These are phyloP conservation scores for Miamiensis avidus DNA, from an alignment of 169 alveolate species.

Conservation along the genomic window DNA sequence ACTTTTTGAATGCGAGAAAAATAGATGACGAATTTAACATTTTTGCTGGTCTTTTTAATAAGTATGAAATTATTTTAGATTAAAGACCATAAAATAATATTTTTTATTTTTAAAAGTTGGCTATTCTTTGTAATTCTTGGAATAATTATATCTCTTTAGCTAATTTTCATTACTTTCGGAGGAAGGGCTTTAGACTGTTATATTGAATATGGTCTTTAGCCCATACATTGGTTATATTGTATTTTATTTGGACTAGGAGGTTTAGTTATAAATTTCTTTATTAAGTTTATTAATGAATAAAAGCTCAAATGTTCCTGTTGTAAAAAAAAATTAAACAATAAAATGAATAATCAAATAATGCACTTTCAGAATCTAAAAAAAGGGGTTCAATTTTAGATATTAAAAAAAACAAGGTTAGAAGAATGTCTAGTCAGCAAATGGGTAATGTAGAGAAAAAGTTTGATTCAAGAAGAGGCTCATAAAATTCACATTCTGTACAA, in stretches of 20 bases:
- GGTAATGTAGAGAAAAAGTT: neutral
- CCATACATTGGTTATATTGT: constrained; percentile 49
- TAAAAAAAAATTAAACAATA: too few relatives aligned
- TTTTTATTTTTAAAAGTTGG: constrained; percentile 24
- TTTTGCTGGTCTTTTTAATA: constrained; percentile 1
- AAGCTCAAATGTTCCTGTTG: neutral
- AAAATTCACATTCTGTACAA: too few relatives aligned
- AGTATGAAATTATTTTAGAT: constrained; percentile 5
- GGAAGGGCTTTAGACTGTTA: constrained; percentile 32
- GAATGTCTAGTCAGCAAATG: neutral
- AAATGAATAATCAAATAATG: neutral
- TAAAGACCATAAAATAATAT: neutral
- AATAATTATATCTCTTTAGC: constrained; percentile 21
- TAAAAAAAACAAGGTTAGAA: too few relatives aligned
- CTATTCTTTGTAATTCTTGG: constrained; percentile 17
- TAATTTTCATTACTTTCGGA: constrained; percentile 35
- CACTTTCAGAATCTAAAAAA: neutral
- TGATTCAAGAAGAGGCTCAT: too few relatives aligned
- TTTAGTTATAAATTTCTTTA: neutral
- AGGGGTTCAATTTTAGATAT: neutral
- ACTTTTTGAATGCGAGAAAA: constrained; percentile 78
- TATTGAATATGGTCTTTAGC: constrained; percentile 38
- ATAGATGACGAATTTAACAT: constrained; percentile 50
- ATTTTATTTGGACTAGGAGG: constrained; percentile 36
- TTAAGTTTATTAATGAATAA: neutral